phyloP scores from a whole-genome alignment of 192 early-diverging fungal species.

The Podila verticillata region DNA sequence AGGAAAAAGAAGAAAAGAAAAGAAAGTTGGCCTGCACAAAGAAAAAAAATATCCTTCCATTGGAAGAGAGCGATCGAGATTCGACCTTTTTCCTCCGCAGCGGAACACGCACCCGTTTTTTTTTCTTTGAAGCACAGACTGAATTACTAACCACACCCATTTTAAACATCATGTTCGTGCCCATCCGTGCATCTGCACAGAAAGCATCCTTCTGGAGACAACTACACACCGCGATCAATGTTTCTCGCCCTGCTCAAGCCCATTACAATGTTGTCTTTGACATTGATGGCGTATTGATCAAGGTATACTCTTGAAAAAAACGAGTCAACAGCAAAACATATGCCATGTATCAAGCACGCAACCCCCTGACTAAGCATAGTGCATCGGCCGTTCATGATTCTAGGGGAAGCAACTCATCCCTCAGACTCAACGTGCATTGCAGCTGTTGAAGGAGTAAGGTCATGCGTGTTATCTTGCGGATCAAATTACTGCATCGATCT shows the following conservation, averaged over 20 bases:
- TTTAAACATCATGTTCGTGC: no score
- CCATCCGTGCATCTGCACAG: background rate
- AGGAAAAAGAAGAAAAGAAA: background rate
- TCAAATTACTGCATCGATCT: slow-evolving; percentile 12
- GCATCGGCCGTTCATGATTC: background rate
- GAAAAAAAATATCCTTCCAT: background rate
- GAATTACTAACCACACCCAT: no score
- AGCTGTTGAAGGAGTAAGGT: slow-evolving; percentile 68
- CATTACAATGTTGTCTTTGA: slow-evolving; percentile 69
- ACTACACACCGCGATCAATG: slow-evolving; percentile 14
- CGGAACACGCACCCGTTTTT: no score
- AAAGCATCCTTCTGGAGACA: background rate
- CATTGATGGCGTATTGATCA: slow-evolving; percentile 91
- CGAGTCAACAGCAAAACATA: background rate
- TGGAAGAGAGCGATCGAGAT: no score
- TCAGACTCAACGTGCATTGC: slow-evolving; percentile 71
- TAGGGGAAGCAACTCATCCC: slow-evolving; percentile 76
- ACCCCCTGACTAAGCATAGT: no score
- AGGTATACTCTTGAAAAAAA: slow-evolving; percentile 49
- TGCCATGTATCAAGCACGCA: background rate
- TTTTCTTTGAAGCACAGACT: no score
- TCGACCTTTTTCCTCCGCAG: no score
- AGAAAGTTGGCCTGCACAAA: background rate
- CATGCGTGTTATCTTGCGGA: background rate
- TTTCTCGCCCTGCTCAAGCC: background rate